Percentiles rank a stretch among this genome's conserved stretches.
phyloP scores from a whole-genome alignment of 805 yeast genomes.

The Cyberlindnera amylophila region DNA sequence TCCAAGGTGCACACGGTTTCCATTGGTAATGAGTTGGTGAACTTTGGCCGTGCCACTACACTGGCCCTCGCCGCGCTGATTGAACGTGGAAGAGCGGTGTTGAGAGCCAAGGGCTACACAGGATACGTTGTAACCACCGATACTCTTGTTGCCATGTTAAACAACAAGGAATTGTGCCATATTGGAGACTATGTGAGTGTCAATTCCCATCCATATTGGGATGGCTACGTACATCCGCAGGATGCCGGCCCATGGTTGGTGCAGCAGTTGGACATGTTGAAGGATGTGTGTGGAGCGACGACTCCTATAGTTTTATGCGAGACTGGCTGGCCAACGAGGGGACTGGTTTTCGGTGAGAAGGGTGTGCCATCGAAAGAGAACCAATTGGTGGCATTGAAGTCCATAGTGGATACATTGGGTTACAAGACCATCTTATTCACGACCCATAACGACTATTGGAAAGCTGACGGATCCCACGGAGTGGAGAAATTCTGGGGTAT shows the following conservation, averaged over 20 bases:
- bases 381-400: conserved; percentile 49
- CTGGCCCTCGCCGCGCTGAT: conserved; percentile 46
- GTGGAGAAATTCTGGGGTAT: conserved; percentile 56
- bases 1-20: conserved; percentile 54
- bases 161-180: conserved; percentile 49
- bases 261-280: conserved; percentile 41
- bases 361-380: conserved; percentile 53
- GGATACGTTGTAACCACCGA: conserved; percentile 63
- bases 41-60: conserved; percentile 44
- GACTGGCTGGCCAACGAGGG: conserved; percentile 69
- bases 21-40: conserved; percentile 64
- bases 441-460: conserved; percentile 63
- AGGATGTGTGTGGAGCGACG: conserved; percentile 39
- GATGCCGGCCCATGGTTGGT: conserved; percentile 53
- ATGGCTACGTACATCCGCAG: conserved; percentile 46
- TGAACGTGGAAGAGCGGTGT: conserved; percentile 40
- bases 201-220: conserved; percentile 66
- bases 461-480: conserved; percentile 47
- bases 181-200: conserved; percentile 61
- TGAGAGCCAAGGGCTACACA: conserved; percentile 42
- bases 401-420: conserved; percentile 45
- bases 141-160: conserved; percentile 53
- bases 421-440: conserved; percentile 53
- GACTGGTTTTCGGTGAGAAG: conserved; percentile 43
- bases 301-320: conserved; percentile 44